Evolutionary conservation across 1,284 basidiomycete genomes (phyloP).

Genomic region (Cutaneotrichosporon cyanovorans): DNA sequence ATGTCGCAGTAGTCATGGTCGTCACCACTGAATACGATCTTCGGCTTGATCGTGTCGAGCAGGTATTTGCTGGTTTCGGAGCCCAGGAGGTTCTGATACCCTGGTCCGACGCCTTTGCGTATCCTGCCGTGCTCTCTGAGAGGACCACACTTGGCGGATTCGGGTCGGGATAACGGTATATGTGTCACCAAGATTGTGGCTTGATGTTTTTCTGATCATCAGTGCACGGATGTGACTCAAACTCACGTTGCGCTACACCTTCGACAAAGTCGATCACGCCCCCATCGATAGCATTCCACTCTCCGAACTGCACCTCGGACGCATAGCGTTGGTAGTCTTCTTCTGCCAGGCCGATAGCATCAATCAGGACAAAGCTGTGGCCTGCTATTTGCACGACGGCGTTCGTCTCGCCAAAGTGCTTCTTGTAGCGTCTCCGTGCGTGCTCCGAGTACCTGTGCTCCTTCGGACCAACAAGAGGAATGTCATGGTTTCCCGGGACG

Average conservation of each 20-base stretch:
- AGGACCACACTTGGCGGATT: constrained; percentile 63
- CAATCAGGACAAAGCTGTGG: constrained; percentile 64
- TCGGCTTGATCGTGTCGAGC: constrained; percentile 58
- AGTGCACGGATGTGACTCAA: background rate
- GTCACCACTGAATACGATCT: constrained; percentile 64
- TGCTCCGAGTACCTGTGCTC: constrained; percentile 48
- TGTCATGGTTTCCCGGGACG: constrained; percentile 79
- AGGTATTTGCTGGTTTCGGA: constrained; percentile 65
- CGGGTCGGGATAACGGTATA: constrained; percentile 69
- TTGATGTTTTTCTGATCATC: constrained; percentile 28
- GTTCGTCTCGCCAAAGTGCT: constrained; percentile 48
- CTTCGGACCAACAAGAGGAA: constrained; percentile 54
- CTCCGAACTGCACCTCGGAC: constrained; percentile 49
- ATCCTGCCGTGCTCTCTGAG: constrained; percentile 65
- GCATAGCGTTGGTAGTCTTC: constrained; percentile 65
- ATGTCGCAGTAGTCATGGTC: constrained; percentile 84
- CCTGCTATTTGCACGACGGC: constrained; percentile 51
- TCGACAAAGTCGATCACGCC: constrained; percentile 69
- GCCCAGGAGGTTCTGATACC: constrained; percentile 72
- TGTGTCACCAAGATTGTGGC: constrained; percentile 65
- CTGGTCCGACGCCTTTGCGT: constrained; percentile 63
- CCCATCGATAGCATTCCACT: constrained; percentile 54
- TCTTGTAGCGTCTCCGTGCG: constrained; percentile 57
- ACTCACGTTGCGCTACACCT: constrained; percentile 50
- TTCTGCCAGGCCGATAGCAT: constrained; percentile 66